Evolutionary conservation across 352 stramenopile genomes (phyloP), one percentile per base, ranked within the genome.

Genomic region (Pythium grandisporangium): DNA sequence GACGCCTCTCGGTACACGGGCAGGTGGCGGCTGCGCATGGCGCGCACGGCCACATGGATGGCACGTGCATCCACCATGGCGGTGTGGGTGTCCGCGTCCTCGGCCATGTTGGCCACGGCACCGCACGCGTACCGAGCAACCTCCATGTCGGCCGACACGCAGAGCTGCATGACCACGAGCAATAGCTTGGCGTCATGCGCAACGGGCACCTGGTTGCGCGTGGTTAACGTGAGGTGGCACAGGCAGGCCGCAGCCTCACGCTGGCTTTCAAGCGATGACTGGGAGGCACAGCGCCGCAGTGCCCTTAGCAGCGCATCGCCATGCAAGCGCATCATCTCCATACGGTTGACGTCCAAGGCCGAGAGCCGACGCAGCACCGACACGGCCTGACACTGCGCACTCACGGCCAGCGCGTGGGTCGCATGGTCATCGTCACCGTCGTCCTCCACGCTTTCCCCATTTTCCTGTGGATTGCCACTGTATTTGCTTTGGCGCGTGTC

Each of bases 1-100:
- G 75, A 74, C 0, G 93, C 87, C 64, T 98, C 94, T 42, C 95
- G 80, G 32, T 95, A 94, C 14, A 97, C 83, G 17, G 78, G 70
- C 12, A 96, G 37, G 37, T 97, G 89, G 16, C 83, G 63, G 39
- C 74, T 93, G 11, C 89, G 74, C 72, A 96, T 95, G 24, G 94
- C 61, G 38, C 84, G 89, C 21, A 93, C 67, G 23, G 82, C 68
- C 4, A 90, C 78, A 44, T 95, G 84, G n/a, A 98, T 66, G 14
- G 79, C 77, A 30, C 94, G 80, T 11, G 81, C 62, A 42, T 96
- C 70, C 2, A 93, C 68, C 58, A 98, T 68, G 29, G 50, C 52
- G 46, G 81, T 57, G 60, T 97, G 89, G 5, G 83, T 91, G 4
- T 71, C 71, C 6, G 47, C 55, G 33, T 95, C 66, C 58, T 98